Evolutionary conservation across 1,284 basidiomycete species (phyloP), one percentile per base, ranked within the genome.

Genomic region (Cronartium quercuum): DNA sequence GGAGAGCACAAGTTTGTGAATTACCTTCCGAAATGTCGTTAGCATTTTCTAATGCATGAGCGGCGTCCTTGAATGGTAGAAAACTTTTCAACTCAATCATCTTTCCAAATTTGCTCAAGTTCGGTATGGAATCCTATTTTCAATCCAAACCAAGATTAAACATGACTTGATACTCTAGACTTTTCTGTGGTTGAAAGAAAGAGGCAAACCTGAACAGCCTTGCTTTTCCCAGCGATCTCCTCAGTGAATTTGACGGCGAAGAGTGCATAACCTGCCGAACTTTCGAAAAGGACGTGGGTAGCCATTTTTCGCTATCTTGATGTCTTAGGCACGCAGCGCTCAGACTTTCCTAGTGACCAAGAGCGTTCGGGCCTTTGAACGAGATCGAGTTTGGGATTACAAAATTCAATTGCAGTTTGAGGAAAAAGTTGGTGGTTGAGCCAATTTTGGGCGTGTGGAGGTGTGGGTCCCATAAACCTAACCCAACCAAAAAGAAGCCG

Each of bases 11-110:
- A 3, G 5, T 3, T 2, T 9, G 12, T 6, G 47, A 78, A 85
- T 68, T 78, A 93, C 95, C 94, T 86, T 98, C 95, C 5, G 95
- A 98, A 18, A 98, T 84, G 83, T 98, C 94, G 82, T 98, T 96
- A 75, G 90, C 90, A 80, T 96, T 97, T 84, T 98, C 94, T 78
- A 99, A 85, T 37, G 95, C 96, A 82, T 98, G 91, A 1, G 92
- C 93, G 51, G 94, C 94, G 78, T 86, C 94, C 83, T 92, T 93
- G 86, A 96, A 98, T 1, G 96, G 95, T 76, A 89, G 87, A 85
- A 98, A 98, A 81, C 91, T 94, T 82, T 91, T 83, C 80, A 98
- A 85, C 80, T 89, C 86, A 78, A 98, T 91, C 91, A 97, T 95
- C 85, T 94, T 94, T 78, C 88, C 86, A 83, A 99, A 98, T 82